Conservation (phyloP, 768 basidiomycete genomes). For the Xanthoconium purpureum region DNA sequence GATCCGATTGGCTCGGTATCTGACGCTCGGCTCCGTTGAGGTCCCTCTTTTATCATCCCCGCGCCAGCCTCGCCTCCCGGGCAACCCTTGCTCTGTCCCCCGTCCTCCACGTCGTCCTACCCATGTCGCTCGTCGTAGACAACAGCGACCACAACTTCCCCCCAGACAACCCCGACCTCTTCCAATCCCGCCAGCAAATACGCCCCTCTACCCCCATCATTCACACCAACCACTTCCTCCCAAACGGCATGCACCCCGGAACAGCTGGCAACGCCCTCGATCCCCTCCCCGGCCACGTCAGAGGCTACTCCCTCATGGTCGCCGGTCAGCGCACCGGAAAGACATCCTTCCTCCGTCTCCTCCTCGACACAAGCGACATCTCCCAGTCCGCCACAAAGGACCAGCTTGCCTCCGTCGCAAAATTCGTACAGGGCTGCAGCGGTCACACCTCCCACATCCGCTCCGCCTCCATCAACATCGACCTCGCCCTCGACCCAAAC, state of each 20-base stretch:
- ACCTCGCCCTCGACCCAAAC: slow-evolving; percentile 50
- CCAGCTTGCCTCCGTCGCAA: slow-evolving; percentile 76
- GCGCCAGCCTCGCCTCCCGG: slow-evolving; percentile 63
- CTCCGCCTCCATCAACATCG: slow-evolving; percentile 68
- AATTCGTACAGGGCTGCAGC: slow-evolving; percentile 74
- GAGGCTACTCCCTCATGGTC: slow-evolving; percentile 69
- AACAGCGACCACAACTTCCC: slow-evolving; percentile 48
- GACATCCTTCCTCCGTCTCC: slow-evolving; percentile 81
- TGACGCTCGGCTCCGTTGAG: slow-evolving; percentile 44
- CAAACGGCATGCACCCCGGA: slow-evolving; percentile 30
- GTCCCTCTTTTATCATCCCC: slow-evolving; percentile 56
- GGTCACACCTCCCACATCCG: slow-evolving; percentile 73
- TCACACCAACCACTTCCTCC: slow-evolving; percentile 24
- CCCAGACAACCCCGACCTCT: slow-evolving; percentile 42
- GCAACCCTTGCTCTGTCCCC: slow-evolving; percentile 44
- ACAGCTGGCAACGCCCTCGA: slow-evolving; percentile 26
- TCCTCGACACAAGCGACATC: slow-evolving; percentile 77
- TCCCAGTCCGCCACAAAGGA: slow-evolving; percentile 61
- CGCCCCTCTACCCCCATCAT: slow-evolving; percentile 27
- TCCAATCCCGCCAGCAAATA: slow-evolving; percentile 20
- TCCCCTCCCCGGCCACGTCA: slow-evolving; percentile 25
- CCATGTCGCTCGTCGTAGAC: slow-evolving; percentile 57
- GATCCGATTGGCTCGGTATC: slow-evolving; percentile 67
- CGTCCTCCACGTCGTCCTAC: slow-evolving; percentile 34
- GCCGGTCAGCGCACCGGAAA: slow-evolving; percentile 83